Conservation (phyloP, 768 basidiomycete genomes). For the Phylloporus sp. region DNA sequence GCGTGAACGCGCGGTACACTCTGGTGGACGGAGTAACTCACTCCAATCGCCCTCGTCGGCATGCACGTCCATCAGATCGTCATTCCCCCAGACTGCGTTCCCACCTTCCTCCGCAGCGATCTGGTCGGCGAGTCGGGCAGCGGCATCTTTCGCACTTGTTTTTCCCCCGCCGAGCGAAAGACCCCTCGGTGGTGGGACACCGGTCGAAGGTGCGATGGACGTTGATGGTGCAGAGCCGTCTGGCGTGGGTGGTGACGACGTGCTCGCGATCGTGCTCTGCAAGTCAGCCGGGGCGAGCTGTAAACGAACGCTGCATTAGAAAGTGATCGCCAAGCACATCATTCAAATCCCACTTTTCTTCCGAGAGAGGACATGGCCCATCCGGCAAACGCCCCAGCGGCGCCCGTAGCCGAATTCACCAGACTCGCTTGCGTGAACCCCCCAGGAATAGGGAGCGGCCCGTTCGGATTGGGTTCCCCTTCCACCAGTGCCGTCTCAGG, state of each 20-base stretch:
- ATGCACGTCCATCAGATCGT: slow-evolving; percentile 88
- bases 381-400: slow-evolving; percentile 86
- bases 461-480: slow-evolving; percentile 31
- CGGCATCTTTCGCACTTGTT: slow-evolving; percentile 37
- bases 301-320: not conserved
- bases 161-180: slow-evolving; percentile 69
- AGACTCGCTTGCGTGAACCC: slow-evolving; percentile 36
- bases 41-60: slow-evolving; percentile 96
- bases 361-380: slow-evolving; percentile 94
- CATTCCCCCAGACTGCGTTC: slow-evolving; percentile 65
- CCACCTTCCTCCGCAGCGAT: slow-evolving; percentile 33
- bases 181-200: slow-evolving; percentile 43
- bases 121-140: slow-evolving; percentile 57
- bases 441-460: slow-evolving; percentile 27
- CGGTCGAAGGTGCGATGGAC: slow-evolving; percentile 6
- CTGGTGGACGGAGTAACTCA: slow-evolving; percentile 35
- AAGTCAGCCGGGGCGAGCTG: slow-evolving; percentile 71
- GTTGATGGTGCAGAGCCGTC: not conserved
- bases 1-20: not conserved
- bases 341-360: slow-evolving; percentile 57
- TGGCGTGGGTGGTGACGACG: slow-evolving; percentile 36
- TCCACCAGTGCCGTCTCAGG: slow-evolving; percentile 49
- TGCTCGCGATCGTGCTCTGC: slow-evolving; percentile 55
- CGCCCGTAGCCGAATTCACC: slow-evolving; percentile 84
- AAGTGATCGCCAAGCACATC: not conserved